Conservation (phyloP, 2,329 filamentous ascomycete species). For the Calonectria ilicicola region DNA sequence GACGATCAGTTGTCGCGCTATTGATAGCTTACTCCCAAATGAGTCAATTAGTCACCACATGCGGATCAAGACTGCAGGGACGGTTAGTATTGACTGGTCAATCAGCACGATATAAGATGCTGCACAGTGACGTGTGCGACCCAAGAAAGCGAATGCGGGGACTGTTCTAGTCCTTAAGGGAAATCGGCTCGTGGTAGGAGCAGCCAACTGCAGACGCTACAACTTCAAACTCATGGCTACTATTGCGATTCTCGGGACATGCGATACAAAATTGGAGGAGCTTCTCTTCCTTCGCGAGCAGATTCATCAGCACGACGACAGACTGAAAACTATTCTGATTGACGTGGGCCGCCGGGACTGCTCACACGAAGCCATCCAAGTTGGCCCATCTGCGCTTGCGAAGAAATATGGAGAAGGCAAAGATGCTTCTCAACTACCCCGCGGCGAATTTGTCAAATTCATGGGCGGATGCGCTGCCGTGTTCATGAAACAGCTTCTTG, state of each 20-base stretch:
- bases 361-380: not conserved
- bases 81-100: not conserved
- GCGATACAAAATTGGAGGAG: not conserved
- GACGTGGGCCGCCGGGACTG: not conserved
- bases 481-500: not conserved
- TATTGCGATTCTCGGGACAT: not conserved
- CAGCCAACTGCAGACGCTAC: not conserved
- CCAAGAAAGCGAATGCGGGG: not conserved
- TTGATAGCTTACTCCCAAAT: not conserved
- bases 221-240: not conserved
- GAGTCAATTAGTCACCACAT: not conserved
- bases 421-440: not conserved
- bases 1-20: not conserved
- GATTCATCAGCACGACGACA: not conserved
- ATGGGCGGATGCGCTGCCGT: not conserved
- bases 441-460: not conserved
- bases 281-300: not conserved
- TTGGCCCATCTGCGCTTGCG: not conserved
- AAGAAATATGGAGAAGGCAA: not conserved
- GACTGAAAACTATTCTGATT: not conserved
- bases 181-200: too few relatives aligned
- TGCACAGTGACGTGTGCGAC: not conserved
- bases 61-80: not conserved
- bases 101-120: not conserved
- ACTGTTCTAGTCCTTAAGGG: not conserved